Evolutionary conservation across 257 asterid genomes (phyloP), one percentile per base, ranked within the genome.

Genomic region (Solanum chmielewskii): DNA sequence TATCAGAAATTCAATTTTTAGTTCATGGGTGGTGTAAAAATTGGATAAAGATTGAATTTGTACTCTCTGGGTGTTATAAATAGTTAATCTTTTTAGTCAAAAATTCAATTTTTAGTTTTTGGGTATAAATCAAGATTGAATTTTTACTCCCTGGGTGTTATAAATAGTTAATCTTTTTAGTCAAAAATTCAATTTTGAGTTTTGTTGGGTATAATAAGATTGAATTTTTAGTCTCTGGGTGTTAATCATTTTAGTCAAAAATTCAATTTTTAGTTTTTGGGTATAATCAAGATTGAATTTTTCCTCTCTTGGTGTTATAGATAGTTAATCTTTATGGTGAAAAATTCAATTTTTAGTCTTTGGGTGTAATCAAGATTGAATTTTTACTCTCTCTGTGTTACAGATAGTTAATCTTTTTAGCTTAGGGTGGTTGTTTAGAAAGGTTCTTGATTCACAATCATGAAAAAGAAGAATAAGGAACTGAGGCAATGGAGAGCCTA

Each of bases 401-500:
- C 11, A 83, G 37, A 84, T 25, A 27, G 69, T 29, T 87, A 16
- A 33, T 27, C 20, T n/a, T 80, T 87, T 49, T 41, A 66, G 60
- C 23, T 25, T 25, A 18, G 75, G 37, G 14, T 76, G 7, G 60
- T 90, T 84, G 66, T 87, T 85, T 81, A 77, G 20, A 47, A 87
- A 73, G 44, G 87, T 47, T 80, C 85, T 25, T 13, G 33, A 13
- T 49, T 77, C 45, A 15, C 2, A 25, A 27, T 59, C 81, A 91
- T 92, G 96, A 86, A 42, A 3, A 87, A 73, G 49, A 82, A 62
- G 87, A 69, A 75, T 6, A 27, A 25, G 76, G 88, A 86, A 35
- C 83, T 92, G 6, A 94, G 92, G 35, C 88, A 88, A 74, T 93
- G 93, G 94, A 91, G 94, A 90, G 89, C 86, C n/a, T 93, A 89